These are phyloP conservation scores for Vigna nakashimae DNA, from an alignment of 306 rosid species.

Conservation along the genomic window DNA sequence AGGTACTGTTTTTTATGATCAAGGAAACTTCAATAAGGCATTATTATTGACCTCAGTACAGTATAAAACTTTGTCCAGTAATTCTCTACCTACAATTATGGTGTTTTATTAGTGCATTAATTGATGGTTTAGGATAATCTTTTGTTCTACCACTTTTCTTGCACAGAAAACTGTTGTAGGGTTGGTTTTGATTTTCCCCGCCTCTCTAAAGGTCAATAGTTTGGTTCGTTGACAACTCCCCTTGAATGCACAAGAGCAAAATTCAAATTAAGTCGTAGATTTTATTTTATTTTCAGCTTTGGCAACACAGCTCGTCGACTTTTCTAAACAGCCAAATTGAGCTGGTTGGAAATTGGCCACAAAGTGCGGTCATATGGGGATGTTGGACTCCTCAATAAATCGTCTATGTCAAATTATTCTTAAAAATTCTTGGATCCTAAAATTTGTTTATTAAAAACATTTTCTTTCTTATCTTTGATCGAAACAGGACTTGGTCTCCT, in stretches of 20 bases:
- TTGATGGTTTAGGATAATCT: no score
- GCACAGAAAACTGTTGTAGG: background rate
- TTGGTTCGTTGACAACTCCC: background rate
- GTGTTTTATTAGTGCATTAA: no score
- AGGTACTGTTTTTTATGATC: background rate
- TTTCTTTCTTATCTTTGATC: background rate
- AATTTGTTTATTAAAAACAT: background rate
- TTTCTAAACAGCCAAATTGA: slow-evolving; percentile 38
- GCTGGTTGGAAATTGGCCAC: slow-evolving; percentile 39
- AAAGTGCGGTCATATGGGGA: slow-evolving; percentile 15
- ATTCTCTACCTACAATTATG: no score
- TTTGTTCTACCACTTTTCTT: no score
- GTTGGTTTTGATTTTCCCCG: slow-evolving; percentile 48
- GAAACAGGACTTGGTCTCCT: slow-evolving; percentile 28
- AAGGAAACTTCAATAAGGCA: slow-evolving; percentile 38
- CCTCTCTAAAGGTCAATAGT: slow-evolving; percentile 58
- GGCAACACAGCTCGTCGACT: slow-evolving; percentile 48
- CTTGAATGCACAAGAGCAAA: slow-evolving; percentile 30
- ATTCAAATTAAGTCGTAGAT: slow-evolving; percentile 17
- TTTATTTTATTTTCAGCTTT: slow-evolving; percentile 31
- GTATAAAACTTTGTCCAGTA: background rate
- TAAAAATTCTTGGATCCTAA: background rate
- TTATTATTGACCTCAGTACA: background rate
- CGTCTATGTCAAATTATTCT: background rate
- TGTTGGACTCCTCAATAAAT: slow-evolving; percentile 37